A percentile compares a stretch with the other conserved stretches of the same genome.
Evolutionary conservation across 495 filamentous ascomycete genomes (phyloP).

Genomic region (Podospora conica): DNA sequence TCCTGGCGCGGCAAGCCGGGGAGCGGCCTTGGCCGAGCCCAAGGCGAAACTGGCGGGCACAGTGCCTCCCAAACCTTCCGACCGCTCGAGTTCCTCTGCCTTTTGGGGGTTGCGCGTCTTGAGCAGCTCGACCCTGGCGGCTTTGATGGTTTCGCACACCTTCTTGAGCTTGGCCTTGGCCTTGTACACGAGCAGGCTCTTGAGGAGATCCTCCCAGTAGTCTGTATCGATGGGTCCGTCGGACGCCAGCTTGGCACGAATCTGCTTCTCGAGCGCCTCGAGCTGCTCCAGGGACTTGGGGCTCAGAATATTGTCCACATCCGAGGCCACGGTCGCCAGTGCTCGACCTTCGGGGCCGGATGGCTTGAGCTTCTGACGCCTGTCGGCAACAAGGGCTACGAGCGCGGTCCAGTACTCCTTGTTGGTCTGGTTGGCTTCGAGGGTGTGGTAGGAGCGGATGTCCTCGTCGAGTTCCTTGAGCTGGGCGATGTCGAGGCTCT

Average conservation of each 20-base stretch:
- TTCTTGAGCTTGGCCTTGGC: slow-evolving; percentile 79
- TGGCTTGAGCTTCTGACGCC: slow-evolving; percentile 58
- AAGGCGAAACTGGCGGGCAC: slow-evolving; percentile 7
- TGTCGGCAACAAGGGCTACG: slow-evolving; percentile 76
- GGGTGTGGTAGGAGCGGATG: slow-evolving; percentile 73
- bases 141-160: slow-evolving; percentile 72
- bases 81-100: slow-evolving; percentile 47
- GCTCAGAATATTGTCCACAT: slow-evolving; percentile 79
- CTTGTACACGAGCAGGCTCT: slow-evolving; percentile 82
- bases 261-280: slow-evolving; percentile 74
- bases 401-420: slow-evolving; percentile 89
- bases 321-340: slow-evolving; percentile 72
- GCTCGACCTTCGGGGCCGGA: slow-evolving; percentile 60
- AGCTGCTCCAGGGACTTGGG: slow-evolving; percentile 87
- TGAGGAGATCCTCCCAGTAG: slow-evolving; percentile 92
- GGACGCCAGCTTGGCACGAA: slow-evolving; percentile 73
- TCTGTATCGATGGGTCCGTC: slow-evolving; percentile 93
- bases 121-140: slow-evolving; percentile 61
- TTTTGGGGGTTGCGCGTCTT: slow-evolving; percentile 64
- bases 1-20: slow-evolving; percentile 19
- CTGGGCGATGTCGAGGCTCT: slow-evolving; percentile 62
- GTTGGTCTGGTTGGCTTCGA: slow-evolving; percentile 75
- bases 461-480: slow-evolving; percentile 76
- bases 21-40: slow-evolving; percentile 20
- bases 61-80: slow-evolving; percentile 20